Conservation (phyloP, 2,329 filamentous ascomycete genomes). For the Paracamarosporium sp. region DNA sequence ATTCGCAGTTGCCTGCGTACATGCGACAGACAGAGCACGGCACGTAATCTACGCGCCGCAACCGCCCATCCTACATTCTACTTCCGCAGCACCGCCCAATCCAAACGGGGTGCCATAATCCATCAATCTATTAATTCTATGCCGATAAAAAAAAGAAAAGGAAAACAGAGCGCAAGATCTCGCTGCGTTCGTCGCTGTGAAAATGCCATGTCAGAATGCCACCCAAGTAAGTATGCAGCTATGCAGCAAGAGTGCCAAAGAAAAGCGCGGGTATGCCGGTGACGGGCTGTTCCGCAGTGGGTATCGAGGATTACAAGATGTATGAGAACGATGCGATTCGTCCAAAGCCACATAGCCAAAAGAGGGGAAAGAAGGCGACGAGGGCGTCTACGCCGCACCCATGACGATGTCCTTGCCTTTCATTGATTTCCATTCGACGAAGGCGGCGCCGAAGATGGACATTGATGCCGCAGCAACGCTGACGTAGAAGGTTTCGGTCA, state of each 20-base stretch:
- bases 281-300: not conserved
- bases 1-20: not conserved
- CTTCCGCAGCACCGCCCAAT: too few species aligned
- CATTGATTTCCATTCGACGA: constrained; percentile 71
- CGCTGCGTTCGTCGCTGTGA: too few species aligned
- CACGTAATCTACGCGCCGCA: not conserved
- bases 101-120: too few species aligned
- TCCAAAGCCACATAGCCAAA: too few species aligned
- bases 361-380: not conserved
- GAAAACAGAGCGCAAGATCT: too few species aligned
- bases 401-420: constrained; percentile 62
- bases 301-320: constrained; percentile 1
- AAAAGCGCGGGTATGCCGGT: not conserved
- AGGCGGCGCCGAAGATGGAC: constrained; percentile 60
- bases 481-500: constrained; percentile 67
- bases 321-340: not conserved
- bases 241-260: not conserved
- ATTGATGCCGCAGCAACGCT: constrained; percentile 61
- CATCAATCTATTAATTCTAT: constrained; percentile 4
- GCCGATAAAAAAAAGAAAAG: not conserved
- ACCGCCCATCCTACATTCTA: too few species aligned
- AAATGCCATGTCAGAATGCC: not conserved
- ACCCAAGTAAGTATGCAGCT: not conserved
- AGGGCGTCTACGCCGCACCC: constrained; percentile 32
- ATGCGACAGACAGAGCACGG: too few species aligned